Evolutionary conservation across 75 land plant species (phyloP).

Genomic region (Pinus taeda): DNA sequence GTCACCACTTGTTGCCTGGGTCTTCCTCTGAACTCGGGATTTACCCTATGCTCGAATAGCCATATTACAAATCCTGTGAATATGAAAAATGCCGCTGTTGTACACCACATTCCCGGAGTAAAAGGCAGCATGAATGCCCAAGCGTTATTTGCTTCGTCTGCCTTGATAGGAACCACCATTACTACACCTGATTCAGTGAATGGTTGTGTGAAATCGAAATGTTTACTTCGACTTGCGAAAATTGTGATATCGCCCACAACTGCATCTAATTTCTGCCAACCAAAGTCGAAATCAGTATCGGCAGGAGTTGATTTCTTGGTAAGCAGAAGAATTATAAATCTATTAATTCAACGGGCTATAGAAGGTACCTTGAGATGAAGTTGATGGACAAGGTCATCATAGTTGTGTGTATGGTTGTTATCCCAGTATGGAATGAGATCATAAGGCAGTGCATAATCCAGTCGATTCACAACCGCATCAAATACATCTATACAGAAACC

Average conservation of each 20-base stretch:
- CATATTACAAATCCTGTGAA: conserved; percentile 52
- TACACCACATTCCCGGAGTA: conserved; percentile 39
- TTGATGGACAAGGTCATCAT: conserved; percentile 13
- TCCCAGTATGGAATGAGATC: not conserved
- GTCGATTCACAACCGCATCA: conserved; percentile 15
- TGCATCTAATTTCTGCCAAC: conserved; percentile 63
- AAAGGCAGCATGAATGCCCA: conserved; percentile 60
- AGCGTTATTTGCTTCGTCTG: conserved; percentile 17
- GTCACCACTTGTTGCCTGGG: no score
- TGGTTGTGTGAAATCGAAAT: conserved; percentile 83
- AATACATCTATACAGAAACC: conserved; percentile 43
- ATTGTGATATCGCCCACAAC: conserved; percentile 80
- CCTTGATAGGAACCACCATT: conserved; percentile 54
- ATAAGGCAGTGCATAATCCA: conserved; percentile 32
- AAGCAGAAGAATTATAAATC: no score
- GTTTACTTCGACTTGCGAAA: conserved; percentile 39
- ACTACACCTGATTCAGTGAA: conserved; percentile 66
- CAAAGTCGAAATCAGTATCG: not conserved
- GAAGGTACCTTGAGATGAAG: conserved; percentile 10
- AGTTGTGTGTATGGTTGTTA: not conserved
- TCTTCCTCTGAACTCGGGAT: not conserved
- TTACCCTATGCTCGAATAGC: conserved; percentile 55
- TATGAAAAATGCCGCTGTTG: conserved; percentile 27
- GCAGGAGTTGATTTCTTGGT: not conserved
- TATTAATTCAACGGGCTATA: not conserved